Evolutionary conservation across 805 yeast genomes (phyloP).

Genomic region (Komagataella mondaviorum): DNA sequence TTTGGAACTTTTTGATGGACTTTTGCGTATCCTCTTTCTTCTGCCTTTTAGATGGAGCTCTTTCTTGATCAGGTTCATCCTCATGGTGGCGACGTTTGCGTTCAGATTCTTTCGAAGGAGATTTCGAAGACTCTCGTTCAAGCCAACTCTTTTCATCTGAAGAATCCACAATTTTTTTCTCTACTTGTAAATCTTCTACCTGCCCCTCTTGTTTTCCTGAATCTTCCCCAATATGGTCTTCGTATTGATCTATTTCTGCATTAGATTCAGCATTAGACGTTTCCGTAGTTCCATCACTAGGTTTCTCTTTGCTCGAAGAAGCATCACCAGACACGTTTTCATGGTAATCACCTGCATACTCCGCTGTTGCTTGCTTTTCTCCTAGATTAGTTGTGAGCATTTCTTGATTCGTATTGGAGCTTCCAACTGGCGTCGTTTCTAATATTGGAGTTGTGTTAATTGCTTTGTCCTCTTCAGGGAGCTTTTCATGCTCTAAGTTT

Average conservation of each 20-base stretch:
- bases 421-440: conserved; percentile 6
- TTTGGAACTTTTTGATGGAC: conserved; percentile 41
- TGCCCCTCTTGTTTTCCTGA: neutral
- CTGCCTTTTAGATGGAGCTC: neutral
- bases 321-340: neutral
- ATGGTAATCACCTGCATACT: neutral
- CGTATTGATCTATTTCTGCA: neutral
- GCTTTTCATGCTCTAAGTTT: conserved; percentile 1
- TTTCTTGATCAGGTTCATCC: conserved; percentile 1
- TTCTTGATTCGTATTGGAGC: conserved; percentile 3
- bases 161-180: neutral
- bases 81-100: conserved; percentile 6
- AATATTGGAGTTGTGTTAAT: conserved; percentile 10
- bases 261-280: neutral
- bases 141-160: neutral
- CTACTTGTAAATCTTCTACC: conserved; percentile 5
- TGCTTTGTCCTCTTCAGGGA: conserved; percentile 2
- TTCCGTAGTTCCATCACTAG: neutral
- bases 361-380: conserved; percentile 1
- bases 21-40: neutral
- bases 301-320: neutral
- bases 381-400: neutral
- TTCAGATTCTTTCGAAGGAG: neutral
- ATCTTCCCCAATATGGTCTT: neutral
- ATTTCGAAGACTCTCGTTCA: neutral